These are phyloP conservation scores for Saccharomycopsis oosterbeekiorum DNA, from an alignment of 805 yeast species.

Conservation along the genomic window DNA sequence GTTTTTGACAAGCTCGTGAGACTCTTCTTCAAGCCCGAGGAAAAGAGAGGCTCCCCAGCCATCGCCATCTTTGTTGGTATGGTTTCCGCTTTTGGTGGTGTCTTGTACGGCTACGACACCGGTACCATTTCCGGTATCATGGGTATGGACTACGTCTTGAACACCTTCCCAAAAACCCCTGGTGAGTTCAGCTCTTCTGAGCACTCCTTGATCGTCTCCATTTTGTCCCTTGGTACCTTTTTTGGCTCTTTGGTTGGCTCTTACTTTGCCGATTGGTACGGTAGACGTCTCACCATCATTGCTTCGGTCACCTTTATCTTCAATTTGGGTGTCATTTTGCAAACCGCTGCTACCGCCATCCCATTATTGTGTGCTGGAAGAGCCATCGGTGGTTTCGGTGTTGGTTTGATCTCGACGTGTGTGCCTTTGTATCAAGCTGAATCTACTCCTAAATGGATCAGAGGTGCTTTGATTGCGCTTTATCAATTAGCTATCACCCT, in stretches of 20 bases:
- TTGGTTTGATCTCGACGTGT: slow-evolving; percentile 58
- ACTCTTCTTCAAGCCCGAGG: slow-evolving; percentile 15
- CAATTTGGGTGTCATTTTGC: slow-evolving; percentile 44
- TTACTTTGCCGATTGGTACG: slow-evolving; percentile 43
- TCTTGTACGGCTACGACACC: slow-evolving; percentile 60
- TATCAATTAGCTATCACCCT: slow-evolving; percentile 74
- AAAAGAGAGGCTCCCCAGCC: slow-evolving; percentile 20
- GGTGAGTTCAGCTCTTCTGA: slow-evolving; percentile 35
- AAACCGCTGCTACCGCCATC: slow-evolving; percentile 36
- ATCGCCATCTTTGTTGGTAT: slow-evolving; percentile 44
- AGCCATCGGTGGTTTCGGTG: slow-evolving; percentile 56
- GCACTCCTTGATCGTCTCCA: slow-evolving; percentile 58
- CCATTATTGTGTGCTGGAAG: slow-evolving; percentile 56
- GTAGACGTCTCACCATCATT: slow-evolving; percentile 44
- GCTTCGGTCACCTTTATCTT: slow-evolving; percentile 36
- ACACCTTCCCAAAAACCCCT: slow-evolving; percentile 30
- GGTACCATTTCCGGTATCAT: slow-evolving; percentile 58
- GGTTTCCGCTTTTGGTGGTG: slow-evolving; percentile 64
- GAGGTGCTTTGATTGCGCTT: slow-evolving; percentile 61
- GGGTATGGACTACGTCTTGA: slow-evolving; percentile 50
- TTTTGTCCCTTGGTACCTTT: slow-evolving; percentile 62
- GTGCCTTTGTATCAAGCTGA: slow-evolving; percentile 63
- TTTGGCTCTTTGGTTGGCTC: slow-evolving; percentile 57
- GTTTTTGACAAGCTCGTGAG: slow-evolving; percentile 5
- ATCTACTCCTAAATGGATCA: slow-evolving; percentile 43